Evolutionary conservation across 2,329 filamentous ascomycete genomes (phyloP), one percentile per base, ranked within the genome.

Genomic region (Alternaria burnsii): DNA sequence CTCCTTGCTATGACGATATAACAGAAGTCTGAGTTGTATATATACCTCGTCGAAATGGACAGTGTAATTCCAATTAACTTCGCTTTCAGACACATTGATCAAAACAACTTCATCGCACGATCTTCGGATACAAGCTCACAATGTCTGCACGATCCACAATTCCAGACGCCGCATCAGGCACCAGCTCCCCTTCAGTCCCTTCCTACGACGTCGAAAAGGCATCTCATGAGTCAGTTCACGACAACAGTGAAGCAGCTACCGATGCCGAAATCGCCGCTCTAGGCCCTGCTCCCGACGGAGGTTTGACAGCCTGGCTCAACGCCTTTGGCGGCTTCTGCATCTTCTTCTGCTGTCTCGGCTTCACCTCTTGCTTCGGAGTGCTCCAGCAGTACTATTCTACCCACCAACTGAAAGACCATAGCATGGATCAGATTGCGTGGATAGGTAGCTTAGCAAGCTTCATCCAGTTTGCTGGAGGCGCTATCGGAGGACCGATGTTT

Each of bases 401-500:
- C 0, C 75, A 82, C 58, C 78, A 80, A 42, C 69, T 84, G 1
- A 58, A 28, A 59, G 63, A 67, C 55, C 30, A 68, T 30, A 20
- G 18, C 8, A 43, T 77, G 5, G 76, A 75, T 16, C 75, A 73
- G 1, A 76, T 83, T 42, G 67, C 80, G 1, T 83, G 81, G 81
- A 83, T 83, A 46, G 77, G 79, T 1, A 80, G 79, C 0, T 36
- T 73, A 11, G 70, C 80, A 34, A 66, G 70, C 1, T 82, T 81
- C 59, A 73, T 82, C 59, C 80, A 88, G 78, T 83, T 85, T 69
- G 79, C 72, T 24, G 55, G 82, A 63, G 87, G 88, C 0, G 84
- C 85, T 0, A 63, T 90, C 12, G 82, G 87, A 26, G 89, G 89
- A 1, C 85, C 84, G 20, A 41, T 89, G 0, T 90, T 86, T 64